Evolutionary conservation across 2,329 filamentous ascomycete species (phyloP), one percentile per base, ranked within the genome.

Genomic region (Botrytis sinoallii): DNA sequence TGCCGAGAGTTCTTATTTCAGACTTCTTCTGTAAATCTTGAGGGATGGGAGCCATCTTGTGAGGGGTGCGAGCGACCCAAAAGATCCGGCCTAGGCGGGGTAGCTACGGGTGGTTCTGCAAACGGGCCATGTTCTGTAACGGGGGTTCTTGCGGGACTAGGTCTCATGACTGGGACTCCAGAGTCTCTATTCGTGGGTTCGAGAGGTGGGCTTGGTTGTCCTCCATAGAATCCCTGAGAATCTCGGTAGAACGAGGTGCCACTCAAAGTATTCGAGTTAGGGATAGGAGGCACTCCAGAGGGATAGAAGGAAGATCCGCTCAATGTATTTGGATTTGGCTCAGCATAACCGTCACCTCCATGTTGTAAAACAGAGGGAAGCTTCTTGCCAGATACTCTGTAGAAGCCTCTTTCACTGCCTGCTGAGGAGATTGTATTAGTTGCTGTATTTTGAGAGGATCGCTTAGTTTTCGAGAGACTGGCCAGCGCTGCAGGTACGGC

Each of bases 111-210:
- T 14, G 74, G 71, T 18, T 76, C 75, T 42, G 59, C 20, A 32
- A 70, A 88, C 0, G 87, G 86, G 38, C 84, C 85, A 68, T 86
- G 84, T 74, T 88, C 86, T 73, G 88, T 87, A 25, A 91, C 83
- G 1, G 90, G 88, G 5, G 88, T 90, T 71, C 89, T 86, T 29
- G 87, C 89, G 25, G 91, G 91, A n/a, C 90, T 88, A n/a, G 88
- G 86, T 75, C 89, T 85, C 79, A 90, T 86, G 46, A 90, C 84
- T n/a, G 87, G 86, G 6, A 90, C 83, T 16, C 89, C 88, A 78
- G 88, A 90, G 71, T 88, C 85, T 44, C 78, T 75, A 38, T 44
- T 66, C 38, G 68, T 52, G 65, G 46, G 46, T 10, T 63, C 60
- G 42, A 88, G 87, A 20, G 76, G 61, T 35, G 79, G 73, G 66